Base-by-base conservation (phyloP, 495 filamentous ascomycete genomes). In the Hypoxylon rickii region DNA sequence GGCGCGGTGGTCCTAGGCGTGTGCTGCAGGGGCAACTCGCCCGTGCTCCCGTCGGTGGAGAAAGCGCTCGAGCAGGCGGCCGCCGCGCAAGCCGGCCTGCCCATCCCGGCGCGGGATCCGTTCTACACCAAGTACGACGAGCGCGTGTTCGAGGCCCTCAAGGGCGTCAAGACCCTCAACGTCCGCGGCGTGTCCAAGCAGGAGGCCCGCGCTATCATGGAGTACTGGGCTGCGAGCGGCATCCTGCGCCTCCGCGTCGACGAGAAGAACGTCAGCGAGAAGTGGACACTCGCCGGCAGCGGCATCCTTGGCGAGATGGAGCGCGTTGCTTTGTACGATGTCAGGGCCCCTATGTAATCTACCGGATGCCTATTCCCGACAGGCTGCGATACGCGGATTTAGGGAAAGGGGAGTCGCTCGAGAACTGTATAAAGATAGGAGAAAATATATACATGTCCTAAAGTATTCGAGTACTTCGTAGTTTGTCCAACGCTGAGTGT, bases 171-270 rank as follows among this genome's bases (percentile, higher is more conserved):
- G 34, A 64, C 83, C 1, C 13, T 84, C 38, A 72, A 74, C 10
- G 61, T 96, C 18, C 73, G 73, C 20, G 87, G 89, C 3, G 48
- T 97, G 53, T 88, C 76, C 47, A 89, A 84, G 67, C 72, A 76
- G 17, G 92, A 97, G 74, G 85, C 92, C 31, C 82, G 88, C 46
- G 79, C 82, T 1, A 75, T 94, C 59, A 83, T 97, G 83, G 94
- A 97, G 77, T 97, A 97, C 73, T 97, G 91, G 74, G 92, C 89
- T 2, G 81, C 78, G 18, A 96, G 90, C 70, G 94, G 94, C 13
- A 75, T 97, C 62, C 68, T 95, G 65, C 82, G 88, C 45, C 70
- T 81, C 48, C 74, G 70, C 37, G 77, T 96, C 34, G 86, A 87
- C 61, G 87, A 93, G 67, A 73, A 74, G 58, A 81, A 79, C 55